A percentile compares a stretch with the other conserved stretches of the same genome.
phyloP scores from a whole-genome alignment of 2,329 filamentous ascomycete genomes.

The Stemphylium lycopersici region DNA sequence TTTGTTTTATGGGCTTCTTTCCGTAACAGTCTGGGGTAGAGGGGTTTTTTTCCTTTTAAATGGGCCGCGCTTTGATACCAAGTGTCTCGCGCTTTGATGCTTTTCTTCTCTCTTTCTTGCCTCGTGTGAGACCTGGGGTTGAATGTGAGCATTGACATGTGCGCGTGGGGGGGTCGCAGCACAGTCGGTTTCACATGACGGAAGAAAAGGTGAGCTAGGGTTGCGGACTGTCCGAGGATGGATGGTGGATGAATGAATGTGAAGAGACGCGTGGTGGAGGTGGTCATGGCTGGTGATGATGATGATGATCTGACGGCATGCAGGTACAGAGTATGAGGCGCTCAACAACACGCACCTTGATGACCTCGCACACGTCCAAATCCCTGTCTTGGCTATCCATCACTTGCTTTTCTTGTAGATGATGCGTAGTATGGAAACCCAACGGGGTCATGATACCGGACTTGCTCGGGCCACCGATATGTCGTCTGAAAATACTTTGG shows the following conservation, averaged over 20 bases:
- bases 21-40: not conserved
- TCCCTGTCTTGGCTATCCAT: too few relatives aligned
- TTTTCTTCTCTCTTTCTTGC: not conserved
- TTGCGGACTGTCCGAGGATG: too few relatives aligned
- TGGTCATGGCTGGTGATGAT: not conserved
- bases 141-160: not conserved
- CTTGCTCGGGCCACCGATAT: not conserved
- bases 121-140: not conserved
- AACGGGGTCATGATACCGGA: not conserved
- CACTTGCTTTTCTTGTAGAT: not conserved
- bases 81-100: not conserved
- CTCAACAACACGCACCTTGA: slow-evolving; percentile 7
- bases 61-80: too few relatives aligned
- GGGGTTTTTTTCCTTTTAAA: not conserved
- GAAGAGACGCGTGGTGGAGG: not conserved
- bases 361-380: not conserved
- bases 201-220: not conserved
- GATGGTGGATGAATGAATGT: not conserved
- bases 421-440: not conserved
- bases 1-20: not conserved
- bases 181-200: slow-evolving; percentile 5
- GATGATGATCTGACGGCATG: slow-evolving; percentile 9
- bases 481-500: slow-evolving; percentile 8
- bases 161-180: too few relatives aligned
- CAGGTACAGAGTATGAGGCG: not conserved